These are phyloP conservation scores for sorghum (Sorghum bicolor) DNA, from an alignment of 176 grass and related monocot genomes.

Conservation along the genomic window Sorghum_bicolor_NCBIv3 NC_012874.2:20478501-20479000, in stretches of 20 bases:
- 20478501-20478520: neutral
- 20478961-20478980: slow-evolving; percentile 43
- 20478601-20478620: slow-evolving; percentile 24
- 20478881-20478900: neutral
- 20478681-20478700: slow-evolving; percentile 26
- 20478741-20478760: neutral
- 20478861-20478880: neutral
- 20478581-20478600: neutral
- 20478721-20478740: slow-evolving; percentile 27
- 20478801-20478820: slow-evolving; percentile 43
- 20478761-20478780: slow-evolving; percentile 44
- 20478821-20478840: neutral
- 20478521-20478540: neutral
- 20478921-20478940: neutral
- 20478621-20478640: slow-evolving; percentile 32
- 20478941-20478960: slow-evolving; percentile 42
- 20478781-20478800: slow-evolving; percentile 45
- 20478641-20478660: slow-evolving; percentile 35
- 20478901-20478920: neutral
- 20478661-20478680: slow-evolving; percentile 16
- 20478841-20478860: neutral
- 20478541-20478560: neutral
- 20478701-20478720: slow-evolving; percentile 44
- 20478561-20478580: neutral
- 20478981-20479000: slow-evolving; percentile 38